Evolutionary conservation across 257 asterid genomes (phyloP), one percentile per base, ranked within the genome.

Genomic region (Solanum etuberosum): DNA sequence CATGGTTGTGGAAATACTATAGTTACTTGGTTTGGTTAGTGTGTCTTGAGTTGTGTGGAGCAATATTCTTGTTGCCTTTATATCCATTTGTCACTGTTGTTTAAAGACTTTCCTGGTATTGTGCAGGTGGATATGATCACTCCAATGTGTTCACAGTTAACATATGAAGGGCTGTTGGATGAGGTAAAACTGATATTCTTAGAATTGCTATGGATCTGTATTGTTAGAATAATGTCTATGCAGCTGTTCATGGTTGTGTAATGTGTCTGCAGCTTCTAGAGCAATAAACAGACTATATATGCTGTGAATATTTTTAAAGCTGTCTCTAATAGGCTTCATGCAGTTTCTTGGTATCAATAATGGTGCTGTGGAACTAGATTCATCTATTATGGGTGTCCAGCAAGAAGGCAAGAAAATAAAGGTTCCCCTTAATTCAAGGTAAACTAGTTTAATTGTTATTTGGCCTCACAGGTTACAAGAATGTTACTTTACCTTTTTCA

Each of bases 121-220:
- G 40, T 91, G 94, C 93, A 96, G 99, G 99, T 96, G 86, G 99
- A 97, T 91, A 96, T 97, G 99, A 92, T 97, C 86, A 97, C 99
- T 88, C 99, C 99, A 61, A 93, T 97, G 99, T 95, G 98, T 89
- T 85, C 99, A 8, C 99, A 97, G 73, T 87, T 97, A 92, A 96
- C 98, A 32, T 97, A 97, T 32, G 99, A 96, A 91, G 99, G 99
- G 87, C 92, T 97, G 90, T 59, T 97, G 87, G 99, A 97, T 63
- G 99, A 97, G 99, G 99, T 96, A 94, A 89, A 86, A 84, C 21
- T 51, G 35, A 83, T 48, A 48, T 23, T 67, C 37, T 42, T 87
- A 71, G 40, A 68, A 67, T 40, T 43, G 65, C 84, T 87, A 43
- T 63, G 57, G 51, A 76, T 57, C 42, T 35, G 25, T 76, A 42